Evolutionary conservation across 192 early-diverging fungal genomes (phyloP).

Genomic region (Oehlia diaphana): DNA sequence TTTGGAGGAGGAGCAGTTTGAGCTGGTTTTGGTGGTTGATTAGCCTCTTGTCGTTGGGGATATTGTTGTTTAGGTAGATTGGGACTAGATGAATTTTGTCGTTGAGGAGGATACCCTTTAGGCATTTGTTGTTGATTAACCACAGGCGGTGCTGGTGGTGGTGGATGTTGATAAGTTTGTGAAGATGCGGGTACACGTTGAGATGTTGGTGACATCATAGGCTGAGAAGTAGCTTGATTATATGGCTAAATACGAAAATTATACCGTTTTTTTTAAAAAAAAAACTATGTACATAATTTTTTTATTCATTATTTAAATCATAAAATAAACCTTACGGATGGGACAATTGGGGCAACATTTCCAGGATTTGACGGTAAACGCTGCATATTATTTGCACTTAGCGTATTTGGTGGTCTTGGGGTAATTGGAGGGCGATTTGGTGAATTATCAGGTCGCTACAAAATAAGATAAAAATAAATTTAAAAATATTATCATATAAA

Average conservation of each 20-base stretch:
- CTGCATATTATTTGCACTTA: conserved; percentile 35
- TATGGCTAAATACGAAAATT: not conserved
- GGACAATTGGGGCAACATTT: not conserved
- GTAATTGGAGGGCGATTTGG: conserved; percentile 36
- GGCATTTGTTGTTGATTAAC: not conserved
- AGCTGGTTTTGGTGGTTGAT: conserved; percentile 35
- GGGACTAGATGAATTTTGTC: conserved; percentile 33
- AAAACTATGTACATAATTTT: not conserved
- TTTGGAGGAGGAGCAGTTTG: conserved; percentile 37
- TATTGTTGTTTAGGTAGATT: conserved; percentile 17
- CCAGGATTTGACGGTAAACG: not conserved
- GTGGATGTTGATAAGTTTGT: conserved; percentile 17
- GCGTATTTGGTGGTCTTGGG: conserved; percentile 38
- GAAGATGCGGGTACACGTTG: conserved; percentile 11
- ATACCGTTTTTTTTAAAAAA: not conserved
- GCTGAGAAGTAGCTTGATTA: not conserved
- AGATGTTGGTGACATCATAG: not conserved
- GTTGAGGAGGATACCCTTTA: conserved; percentile 26
- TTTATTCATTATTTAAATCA: not conserved
- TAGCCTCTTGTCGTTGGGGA: not conserved
- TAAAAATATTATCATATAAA: not conserved
- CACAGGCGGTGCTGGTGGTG: not conserved
- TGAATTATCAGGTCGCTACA: conserved; percentile 30
- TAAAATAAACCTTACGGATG: conserved; percentile 1
- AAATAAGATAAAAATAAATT: not conserved